Evolutionary conservation across 2,329 filamentous ascomycete species (phyloP).

Genomic region (Venturia oleaginea): DNA sequence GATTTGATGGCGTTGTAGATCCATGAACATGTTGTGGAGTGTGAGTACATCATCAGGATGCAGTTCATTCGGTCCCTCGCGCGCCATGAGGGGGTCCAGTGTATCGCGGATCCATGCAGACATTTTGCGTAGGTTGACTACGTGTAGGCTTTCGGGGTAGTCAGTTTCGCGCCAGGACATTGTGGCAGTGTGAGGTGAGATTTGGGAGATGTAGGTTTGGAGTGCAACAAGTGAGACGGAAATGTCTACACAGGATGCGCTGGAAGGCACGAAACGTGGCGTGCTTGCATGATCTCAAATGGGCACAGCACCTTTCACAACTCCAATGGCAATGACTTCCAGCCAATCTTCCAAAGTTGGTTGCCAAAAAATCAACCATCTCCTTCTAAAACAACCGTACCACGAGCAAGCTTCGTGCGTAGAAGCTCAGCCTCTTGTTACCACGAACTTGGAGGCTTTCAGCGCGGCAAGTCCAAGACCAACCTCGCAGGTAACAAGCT

Average conservation of each 20-base stretch:
- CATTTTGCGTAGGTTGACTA: constrained; percentile 26
- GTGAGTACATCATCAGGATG: constrained; percentile 35
- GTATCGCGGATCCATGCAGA: constrained; percentile 39
- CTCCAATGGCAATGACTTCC: too few species aligned
- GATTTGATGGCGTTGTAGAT: constrained; percentile 9
- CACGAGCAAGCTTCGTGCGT: too few species aligned
- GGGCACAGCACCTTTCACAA: not conserved
- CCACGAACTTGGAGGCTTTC: not conserved
- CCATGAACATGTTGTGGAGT: constrained; percentile 34
- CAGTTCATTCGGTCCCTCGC: constrained; percentile 35
- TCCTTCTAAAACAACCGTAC: too few species aligned
- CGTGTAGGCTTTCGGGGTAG: constrained; percentile 19
- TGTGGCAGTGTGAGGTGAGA: not conserved
- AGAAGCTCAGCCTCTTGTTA: not conserved
- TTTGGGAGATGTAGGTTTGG: not conserved
- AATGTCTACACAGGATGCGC: not conserved
- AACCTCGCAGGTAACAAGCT: not conserved
- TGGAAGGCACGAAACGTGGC: not conserved
- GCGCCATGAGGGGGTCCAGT: constrained; percentile 37
- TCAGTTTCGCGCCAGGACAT: constrained; percentile 14
- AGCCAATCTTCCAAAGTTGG: too few species aligned
- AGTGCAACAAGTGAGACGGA: not conserved
- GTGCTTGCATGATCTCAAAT: not conserved
- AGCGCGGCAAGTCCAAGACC: not conserved
- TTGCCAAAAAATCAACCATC: too few species aligned